Conservation (phyloP, 2,329 filamentous ascomycete genomes). For the Ophiostoma angusticollis region DNA sequence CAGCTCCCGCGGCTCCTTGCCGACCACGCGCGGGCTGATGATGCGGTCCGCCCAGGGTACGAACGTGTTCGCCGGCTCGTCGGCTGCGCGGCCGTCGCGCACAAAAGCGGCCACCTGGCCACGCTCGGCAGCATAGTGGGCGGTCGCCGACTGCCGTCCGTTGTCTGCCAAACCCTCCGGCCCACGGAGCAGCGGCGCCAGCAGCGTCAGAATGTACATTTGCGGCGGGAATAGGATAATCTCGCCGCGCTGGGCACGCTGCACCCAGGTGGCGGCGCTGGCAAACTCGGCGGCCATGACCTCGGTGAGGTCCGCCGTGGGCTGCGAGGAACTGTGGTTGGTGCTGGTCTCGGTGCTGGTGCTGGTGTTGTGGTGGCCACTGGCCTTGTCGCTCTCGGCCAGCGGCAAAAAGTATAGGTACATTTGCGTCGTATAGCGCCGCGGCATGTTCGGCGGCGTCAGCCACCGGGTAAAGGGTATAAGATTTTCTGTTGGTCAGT, state of each 20-base stretch:
- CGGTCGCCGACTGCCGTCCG: background rate
- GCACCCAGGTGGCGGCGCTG: constrained; percentile 55
- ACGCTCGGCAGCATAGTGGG: constrained; percentile 33
- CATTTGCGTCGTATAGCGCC: constrained; percentile 90
- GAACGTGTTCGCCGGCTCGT: constrained; percentile 20
- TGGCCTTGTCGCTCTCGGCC: constrained; percentile 19
- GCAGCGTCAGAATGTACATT: constrained; percentile 54
- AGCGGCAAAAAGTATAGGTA: constrained; percentile 81
- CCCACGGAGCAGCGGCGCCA: constrained; percentile 38
- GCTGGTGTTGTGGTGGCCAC: constrained; percentile 25
- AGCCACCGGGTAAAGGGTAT: constrained; percentile 87
- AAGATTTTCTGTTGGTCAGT: constrained; percentile 38
- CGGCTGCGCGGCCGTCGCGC: constrained; percentile 22
- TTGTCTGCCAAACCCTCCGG: background rate
- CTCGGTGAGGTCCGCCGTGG: constrained; percentile 54
- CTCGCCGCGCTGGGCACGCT: constrained; percentile 45
- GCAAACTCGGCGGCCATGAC: constrained; percentile 53
- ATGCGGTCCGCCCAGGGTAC: constrained; percentile 44
- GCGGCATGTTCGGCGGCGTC: constrained; percentile 59
- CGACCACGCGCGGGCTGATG: constrained; percentile 42
- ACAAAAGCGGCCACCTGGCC: constrained; percentile 42
- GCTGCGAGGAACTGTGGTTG: constrained; percentile 45
- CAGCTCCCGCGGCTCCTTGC: constrained; percentile 24
- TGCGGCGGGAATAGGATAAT: constrained; percentile 89
- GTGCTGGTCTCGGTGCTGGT: constrained; percentile 27